These are phyloP conservation scores for Taphrina betulina DNA, from an alignment of 1,139 yeast genomes.

Conservation along the genomic window DNA sequence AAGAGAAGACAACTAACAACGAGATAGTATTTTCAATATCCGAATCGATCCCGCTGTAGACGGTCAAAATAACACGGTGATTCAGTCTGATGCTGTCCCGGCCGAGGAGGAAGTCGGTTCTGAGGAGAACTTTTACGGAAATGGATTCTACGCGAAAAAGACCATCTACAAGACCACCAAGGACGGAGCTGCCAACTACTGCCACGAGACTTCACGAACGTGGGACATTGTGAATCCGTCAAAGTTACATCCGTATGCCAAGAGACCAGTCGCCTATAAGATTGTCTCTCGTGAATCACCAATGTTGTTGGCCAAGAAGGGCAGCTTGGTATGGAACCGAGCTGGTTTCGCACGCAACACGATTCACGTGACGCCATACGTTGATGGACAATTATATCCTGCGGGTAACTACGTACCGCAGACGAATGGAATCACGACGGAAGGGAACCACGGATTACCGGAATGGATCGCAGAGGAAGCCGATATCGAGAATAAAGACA, in stretches of 20 bases:
- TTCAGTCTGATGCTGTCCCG: conserved; percentile 62
- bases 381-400: conserved; percentile 64
- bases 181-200: conserved; percentile 65
- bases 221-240: conserved; percentile 79
- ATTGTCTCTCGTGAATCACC: conserved; percentile 76
- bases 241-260: conserved; percentile 64
- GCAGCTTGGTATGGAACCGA: conserved; percentile 72
- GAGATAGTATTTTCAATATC: conserved; percentile 71
- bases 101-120: conserved; percentile 64
- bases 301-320: conserved; percentile 68
- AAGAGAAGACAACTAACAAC: no score
- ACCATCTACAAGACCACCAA: conserved; percentile 64
- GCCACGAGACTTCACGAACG: conserved; percentile 63
- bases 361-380: conserved; percentile 67
- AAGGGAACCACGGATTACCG: conserved; percentile 66
- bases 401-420: conserved; percentile 80
- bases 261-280: conserved; percentile 73
- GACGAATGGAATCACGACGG: conserved; percentile 60
- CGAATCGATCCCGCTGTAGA: conserved; percentile 78
- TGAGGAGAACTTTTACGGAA: conserved; percentile 68
- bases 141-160: conserved; percentile 64
- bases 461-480: conserved; percentile 69
- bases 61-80: conserved; percentile 74
- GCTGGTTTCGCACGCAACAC: conserved; percentile 76
- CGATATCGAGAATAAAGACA: conserved; percentile 64